Base-by-base conservation (phyloP, 1,284 basidiomycete species). In the Naganishia albida region DNA sequence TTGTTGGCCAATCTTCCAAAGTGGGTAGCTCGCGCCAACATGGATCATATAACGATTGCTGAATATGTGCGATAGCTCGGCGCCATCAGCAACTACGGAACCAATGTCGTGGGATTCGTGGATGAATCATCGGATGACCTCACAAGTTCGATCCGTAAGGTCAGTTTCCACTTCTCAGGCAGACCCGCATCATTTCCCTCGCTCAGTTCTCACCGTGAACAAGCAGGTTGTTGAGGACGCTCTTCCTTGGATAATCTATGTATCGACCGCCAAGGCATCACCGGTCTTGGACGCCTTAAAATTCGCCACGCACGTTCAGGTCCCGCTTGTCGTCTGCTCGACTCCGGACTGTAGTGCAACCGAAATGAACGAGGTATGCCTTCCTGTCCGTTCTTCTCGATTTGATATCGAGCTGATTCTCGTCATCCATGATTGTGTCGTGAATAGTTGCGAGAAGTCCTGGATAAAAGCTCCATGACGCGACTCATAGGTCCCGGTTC, bases 281-380 rank as follows among this genome's bases (percentile, higher is more conserved):
- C 57, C 57, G n/a, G 57, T 60, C 8, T 26, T 60, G 20, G 46
- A 60, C 15, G 57, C 57, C 2, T 39, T 60, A 34, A 48, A 49
- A 40, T 50, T 13, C 23, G 57, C 57, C 16, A 50, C 57, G 15
- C n/a, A 50, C 23, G 57, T 60, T 12, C 57, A 60, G n/a, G 25
- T 60, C 15, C 57, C 57, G 43, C 46, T 60, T 8, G 57, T 60
- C 30, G 57, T 60, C 7, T 60, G 57, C 57, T 50, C 57, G 8
- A 60, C 57, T 23, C 10, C 34, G 25, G 30, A 60, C 16, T 60
- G 49, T 26, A n/a, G 38, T n/a, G 30, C 49, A 39, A 23, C 10
- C 15, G 57, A 60, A 60, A 60, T 60, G 23, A 40, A 49, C 12
- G 30, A 60, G 46, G 57, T 60, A 25, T 2, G 57, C 28, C 13